Percentiles rank a stretch among this genome's conserved stretches.
These are phyloP conservation scores for Coffea canephora DNA, from an alignment of 257 asterid species.

Conservation along the genomic window DNA sequence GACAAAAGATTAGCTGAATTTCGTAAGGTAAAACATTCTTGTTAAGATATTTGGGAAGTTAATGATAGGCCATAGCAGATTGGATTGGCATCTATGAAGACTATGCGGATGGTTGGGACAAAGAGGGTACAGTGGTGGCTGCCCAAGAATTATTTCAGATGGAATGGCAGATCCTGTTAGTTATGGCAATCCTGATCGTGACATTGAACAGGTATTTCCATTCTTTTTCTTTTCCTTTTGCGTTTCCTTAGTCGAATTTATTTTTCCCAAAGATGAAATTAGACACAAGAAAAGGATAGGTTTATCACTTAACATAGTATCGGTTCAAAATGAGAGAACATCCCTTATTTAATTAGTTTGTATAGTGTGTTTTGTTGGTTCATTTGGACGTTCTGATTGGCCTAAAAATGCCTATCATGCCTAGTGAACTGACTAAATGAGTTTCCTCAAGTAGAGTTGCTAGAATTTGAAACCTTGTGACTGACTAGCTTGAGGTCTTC, in stretches of 20 bases:
- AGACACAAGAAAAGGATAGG: neutral
- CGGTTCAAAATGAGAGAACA: neutral
- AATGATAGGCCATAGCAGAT: constrained; percentile 50
- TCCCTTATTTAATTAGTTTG: neutral
- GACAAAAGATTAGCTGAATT: constrained; percentile 18
- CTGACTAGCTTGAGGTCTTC: neutral
- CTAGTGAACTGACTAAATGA: neutral
- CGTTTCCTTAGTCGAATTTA: neutral
- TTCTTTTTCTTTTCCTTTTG: neutral
- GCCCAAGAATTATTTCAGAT: constrained; percentile 73
- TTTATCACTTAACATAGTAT: neutral
- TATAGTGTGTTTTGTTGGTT: neutral
- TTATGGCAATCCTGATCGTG: constrained; percentile 72
- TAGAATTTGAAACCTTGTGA: neutral
- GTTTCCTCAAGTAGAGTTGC: neutral
- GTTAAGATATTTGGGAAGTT: constrained; percentile 33
- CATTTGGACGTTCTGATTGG: constrained; percentile 2
- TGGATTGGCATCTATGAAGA: constrained; percentile 62
- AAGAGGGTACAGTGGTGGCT: constrained; percentile 50
- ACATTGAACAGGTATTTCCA: constrained; percentile 63
- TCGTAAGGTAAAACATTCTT: neutral
- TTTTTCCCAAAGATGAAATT: too few relatives aligned
- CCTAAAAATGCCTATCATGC: neutral
- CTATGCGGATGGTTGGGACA: constrained; percentile 52
- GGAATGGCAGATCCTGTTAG: constrained; percentile 99